Percentiles rank a stretch among this genome's conserved stretches.
Evolutionary conservation across 2,329 filamentous ascomycete genomes (phyloP).

Genomic region (Fusarium fracticaudum): DNA sequence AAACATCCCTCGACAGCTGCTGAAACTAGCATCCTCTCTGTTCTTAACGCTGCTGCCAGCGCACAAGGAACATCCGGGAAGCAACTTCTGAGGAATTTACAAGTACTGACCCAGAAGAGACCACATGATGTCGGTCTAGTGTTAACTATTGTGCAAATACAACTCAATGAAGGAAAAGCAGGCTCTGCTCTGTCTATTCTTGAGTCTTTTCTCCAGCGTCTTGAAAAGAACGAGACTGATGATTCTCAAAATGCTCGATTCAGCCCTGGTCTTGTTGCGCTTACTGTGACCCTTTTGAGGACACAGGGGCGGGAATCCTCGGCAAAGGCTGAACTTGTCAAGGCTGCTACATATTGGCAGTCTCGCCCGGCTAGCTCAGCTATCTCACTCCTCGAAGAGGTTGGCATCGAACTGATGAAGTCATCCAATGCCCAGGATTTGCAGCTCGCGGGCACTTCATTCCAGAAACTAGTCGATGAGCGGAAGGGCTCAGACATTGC

Average conservation of each 20-base stretch:
- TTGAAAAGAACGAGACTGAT: constrained; percentile 69
- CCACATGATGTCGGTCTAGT: constrained; percentile 84
- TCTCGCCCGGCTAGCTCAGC: constrained; percentile 59
- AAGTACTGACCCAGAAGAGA: constrained; percentile 75
- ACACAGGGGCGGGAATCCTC: constrained; percentile 77
- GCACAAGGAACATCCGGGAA: constrained; percentile 71
- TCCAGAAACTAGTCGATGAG: constrained; percentile 73
- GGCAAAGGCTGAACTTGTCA: constrained; percentile 77
- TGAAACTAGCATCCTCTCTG: constrained; percentile 55
- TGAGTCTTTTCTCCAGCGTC: constrained; percentile 76
- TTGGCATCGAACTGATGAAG: constrained; percentile 83
- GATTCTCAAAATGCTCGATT: constrained; percentile 76
- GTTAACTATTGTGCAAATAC: constrained; percentile 83
- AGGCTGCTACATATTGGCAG: constrained; percentile 85
- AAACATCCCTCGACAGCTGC: constrained; percentile 44
- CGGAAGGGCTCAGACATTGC: constrained; percentile 75
- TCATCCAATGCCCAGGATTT: constrained; percentile 77
- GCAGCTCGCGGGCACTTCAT: constrained; percentile 78
- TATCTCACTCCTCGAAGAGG: constrained; percentile 78
- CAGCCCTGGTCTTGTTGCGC: constrained; percentile 84
- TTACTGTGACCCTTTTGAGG: constrained; percentile 82
- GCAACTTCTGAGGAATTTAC: constrained; percentile 73
- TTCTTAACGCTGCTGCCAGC: constrained; percentile 76
- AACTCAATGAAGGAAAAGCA: constrained; percentile 75
- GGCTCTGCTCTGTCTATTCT: constrained; percentile 79